Percentiles rank a stretch among this genome's conserved stretches.
Conservation (phyloP, 352 stramenopile genomes). For the Globisporangium abappressorium region DNA sequence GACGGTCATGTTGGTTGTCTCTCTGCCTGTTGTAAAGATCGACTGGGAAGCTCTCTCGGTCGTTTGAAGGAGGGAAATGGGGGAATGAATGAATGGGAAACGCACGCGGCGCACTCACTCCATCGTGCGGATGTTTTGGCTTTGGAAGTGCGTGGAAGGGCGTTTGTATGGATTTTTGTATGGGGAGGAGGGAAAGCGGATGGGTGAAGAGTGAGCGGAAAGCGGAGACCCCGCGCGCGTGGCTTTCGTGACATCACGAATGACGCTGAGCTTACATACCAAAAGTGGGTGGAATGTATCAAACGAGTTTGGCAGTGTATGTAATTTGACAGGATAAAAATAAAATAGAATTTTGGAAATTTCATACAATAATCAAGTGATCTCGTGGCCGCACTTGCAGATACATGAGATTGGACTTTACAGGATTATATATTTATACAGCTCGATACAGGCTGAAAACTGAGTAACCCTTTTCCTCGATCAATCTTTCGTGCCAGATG, state of each 20-base stretch:
- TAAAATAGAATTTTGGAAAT: no score
- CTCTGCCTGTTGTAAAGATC: background rate
- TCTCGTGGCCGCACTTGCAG: no score
- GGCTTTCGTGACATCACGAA: slow-evolving; percentile 3
- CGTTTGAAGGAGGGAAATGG: slow-evolving; percentile 4
- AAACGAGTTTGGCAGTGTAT: background rate
- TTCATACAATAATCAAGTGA: no score
- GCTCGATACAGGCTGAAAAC: background rate
- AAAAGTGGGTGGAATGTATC: background rate
- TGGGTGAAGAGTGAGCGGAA: background rate
- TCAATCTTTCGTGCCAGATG: slow-evolving; percentile 1
- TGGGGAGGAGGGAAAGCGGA: background rate
- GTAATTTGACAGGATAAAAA: background rate
- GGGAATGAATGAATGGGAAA: background rate
- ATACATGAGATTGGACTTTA: no score
- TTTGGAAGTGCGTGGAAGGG: background rate
- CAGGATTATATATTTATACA: background rate
- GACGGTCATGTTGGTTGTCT: background rate
- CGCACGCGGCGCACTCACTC: background rate
- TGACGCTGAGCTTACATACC: background rate
- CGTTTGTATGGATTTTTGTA: slow-evolving; percentile 12
- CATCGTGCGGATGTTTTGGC: background rate
- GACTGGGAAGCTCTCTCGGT: slow-evolving; percentile 1
- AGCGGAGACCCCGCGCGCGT: background rate
- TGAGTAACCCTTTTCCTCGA: background rate